Base-by-base conservation (phyloP, 495 filamentous ascomycete genomes). In the Penicillium samsonianum region DNA sequence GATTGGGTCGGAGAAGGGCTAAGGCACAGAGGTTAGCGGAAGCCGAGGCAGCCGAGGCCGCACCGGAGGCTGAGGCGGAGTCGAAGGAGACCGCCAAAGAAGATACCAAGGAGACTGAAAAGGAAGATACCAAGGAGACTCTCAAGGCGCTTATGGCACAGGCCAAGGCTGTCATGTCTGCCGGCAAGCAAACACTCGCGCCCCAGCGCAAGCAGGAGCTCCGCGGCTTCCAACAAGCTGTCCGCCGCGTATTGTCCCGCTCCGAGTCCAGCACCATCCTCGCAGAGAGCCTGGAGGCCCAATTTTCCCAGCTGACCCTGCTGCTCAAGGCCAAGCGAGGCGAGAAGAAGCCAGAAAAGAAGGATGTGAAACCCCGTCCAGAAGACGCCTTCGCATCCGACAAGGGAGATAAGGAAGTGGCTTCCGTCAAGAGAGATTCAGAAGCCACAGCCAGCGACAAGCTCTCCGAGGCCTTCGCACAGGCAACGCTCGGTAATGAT, bases 131-230 rank as follows among this genome's bases (percentile, higher is more conserved):
- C 16, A 72, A 73, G 58, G 71, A 74, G 42, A 78, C 73, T n/a
- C 68, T 86, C 41, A 75, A 79, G 61, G 65, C 64, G n/a, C 71
- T 85, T 48, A 67, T 86, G 45, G 63, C 69, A 19, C 77, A 84
- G 59, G 82, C 82, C 42, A 82, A 84, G 65, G 61, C 51, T 23
- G 73, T 85, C 58, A 78, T 87, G 68, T 68, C 76, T 11, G 68
- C 63, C 47, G 67, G 74, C 53, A 82, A 78, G 63, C 72, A 77
- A 1, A 67, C 75, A 4, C 70, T 85, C 12, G 71, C 78, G n/a
- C 83, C 79, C 44, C 85, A 84, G 66, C 76, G 77, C 58, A 87
- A 87, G 70, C 81, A 85, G 69, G 77, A 84, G 43, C 72, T 87
- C 19, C 81, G 85, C 42, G 80, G 75, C 2, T 85, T 87, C 73